Evolutionary conservation across 2,329 filamentous ascomycete genomes (phyloP).

Genomic region (Fusarium tricinctum): DNA sequence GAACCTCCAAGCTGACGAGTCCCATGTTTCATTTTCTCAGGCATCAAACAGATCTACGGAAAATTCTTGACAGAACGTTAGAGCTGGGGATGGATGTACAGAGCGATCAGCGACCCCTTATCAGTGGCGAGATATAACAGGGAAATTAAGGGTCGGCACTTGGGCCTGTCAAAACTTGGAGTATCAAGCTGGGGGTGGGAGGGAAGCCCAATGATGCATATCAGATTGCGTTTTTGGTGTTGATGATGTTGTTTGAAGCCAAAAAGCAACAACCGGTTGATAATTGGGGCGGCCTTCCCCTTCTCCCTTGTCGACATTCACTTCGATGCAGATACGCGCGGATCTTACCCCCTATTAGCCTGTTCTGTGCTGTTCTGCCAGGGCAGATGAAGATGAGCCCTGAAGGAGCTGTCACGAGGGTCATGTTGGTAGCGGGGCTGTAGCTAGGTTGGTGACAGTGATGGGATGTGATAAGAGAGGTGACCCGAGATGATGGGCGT

Average conservation of each 20-base stretch:
- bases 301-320: constrained; percentile 27
- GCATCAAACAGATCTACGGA: constrained; percentile 39
- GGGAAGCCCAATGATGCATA: constrained; percentile 35
- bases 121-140: constrained; percentile 44
- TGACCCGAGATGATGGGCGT: constrained; percentile 35
- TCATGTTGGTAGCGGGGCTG: constrained; percentile 43
- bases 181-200: constrained; percentile 15
- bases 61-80: constrained; percentile 19
- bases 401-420: constrained; percentile 45
- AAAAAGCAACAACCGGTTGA: constrained; percentile 28
- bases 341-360: constrained; percentile 41
- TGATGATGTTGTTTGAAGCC: constrained; percentile 30
- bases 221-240: constrained; percentile 38
- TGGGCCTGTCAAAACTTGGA: constrained; percentile 24
- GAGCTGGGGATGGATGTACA: constrained; percentile 19
- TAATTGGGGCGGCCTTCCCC: constrained; percentile 29
- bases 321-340: constrained; percentile 30
- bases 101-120: constrained; percentile 33
- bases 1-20: constrained; percentile 45
- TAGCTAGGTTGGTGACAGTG: constrained; percentile 35
- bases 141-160: constrained; percentile 35
- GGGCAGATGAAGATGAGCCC: constrained; percentile 38
- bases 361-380: constrained; percentile 31
- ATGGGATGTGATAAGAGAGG: constrained; percentile 41
- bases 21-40: constrained; percentile 46